phyloP scores from a whole-genome alignment of 2,329 filamentous ascomycete species.

The Trichophyton rubrum region DNA sequence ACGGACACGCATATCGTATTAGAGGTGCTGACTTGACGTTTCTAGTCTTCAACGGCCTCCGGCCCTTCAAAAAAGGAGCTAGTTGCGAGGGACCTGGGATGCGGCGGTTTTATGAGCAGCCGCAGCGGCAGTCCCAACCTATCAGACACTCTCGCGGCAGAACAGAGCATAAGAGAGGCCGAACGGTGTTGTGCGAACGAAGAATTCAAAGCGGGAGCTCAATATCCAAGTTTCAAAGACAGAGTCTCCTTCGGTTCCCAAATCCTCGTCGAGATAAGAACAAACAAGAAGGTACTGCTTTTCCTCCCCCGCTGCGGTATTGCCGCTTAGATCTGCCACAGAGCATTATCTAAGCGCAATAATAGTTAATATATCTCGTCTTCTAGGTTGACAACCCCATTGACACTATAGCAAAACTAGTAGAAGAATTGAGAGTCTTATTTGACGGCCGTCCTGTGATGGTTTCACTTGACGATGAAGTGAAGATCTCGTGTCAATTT shows the following conservation, averaged over 20 bases:
- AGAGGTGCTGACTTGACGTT: neutral
- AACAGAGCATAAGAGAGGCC: neutral
- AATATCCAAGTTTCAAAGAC: conserved; percentile 30
- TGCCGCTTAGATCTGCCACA: neutral
- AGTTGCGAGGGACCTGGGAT: neutral
- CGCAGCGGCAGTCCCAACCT: neutral
- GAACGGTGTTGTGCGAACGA: neutral
- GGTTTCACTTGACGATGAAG: conserved; percentile 58
- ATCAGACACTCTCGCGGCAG: neutral
- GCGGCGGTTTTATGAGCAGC: neutral
- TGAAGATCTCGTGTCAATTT: conserved; percentile 54
- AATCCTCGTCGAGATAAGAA: conserved; percentile 51
- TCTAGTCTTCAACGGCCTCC: neutral
- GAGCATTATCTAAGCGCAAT: neutral
- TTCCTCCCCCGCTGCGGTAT: neutral
- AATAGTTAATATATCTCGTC: neutral
- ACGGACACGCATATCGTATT: neutral
- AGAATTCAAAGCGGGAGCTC: conserved; percentile 18
- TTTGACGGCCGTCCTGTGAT: neutral
- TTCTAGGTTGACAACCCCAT: neutral
- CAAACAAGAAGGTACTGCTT: conserved; percentile 46
- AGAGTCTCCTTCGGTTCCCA: conserved; percentile 44
- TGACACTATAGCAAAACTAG: neutral
- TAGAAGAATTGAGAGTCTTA: neutral
- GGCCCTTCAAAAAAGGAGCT: neutral